Evolutionary conservation across 2,329 filamentous ascomycete genomes (phyloP).

Genomic region (Colletotrichum destructivum): DNA sequence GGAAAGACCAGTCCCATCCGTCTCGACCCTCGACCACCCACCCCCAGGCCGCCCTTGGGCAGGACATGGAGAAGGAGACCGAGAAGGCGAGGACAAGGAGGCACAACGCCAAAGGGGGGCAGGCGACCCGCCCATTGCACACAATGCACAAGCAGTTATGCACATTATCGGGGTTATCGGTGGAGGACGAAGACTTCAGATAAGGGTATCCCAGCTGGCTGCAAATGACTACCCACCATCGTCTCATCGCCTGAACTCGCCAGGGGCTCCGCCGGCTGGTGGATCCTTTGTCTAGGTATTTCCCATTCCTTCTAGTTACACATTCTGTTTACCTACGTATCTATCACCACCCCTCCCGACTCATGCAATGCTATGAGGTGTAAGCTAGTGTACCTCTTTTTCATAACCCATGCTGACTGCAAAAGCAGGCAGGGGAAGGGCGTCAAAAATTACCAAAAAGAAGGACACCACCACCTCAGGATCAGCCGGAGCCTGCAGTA

Average conservation of each 20-base stretch:
- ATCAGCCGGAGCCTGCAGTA: not conserved
- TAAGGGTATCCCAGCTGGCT: conserved; percentile 36
- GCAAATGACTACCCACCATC: conserved; percentile 3
- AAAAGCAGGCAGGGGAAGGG: not conserved
- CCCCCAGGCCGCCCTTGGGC: conserved; percentile 24
- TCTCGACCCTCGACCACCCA: conserved; percentile 18
- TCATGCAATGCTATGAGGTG: conserved; percentile 39
- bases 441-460: not conserved
- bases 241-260: conserved; percentile 21
- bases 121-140: not conserved
- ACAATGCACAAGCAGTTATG: conserved; percentile 21
- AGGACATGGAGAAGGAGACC: conserved; percentile 22
- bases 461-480: not conserved
- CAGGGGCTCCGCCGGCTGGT: conserved; percentile 5
- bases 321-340: too few relatives aligned
- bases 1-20: conserved; percentile 16
- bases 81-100: conserved; percentile 24
- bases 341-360: not conserved
- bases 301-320: too few relatives aligned
- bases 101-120: conserved; percentile 28
- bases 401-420: conserved; percentile 10
- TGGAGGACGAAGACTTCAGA: not conserved
- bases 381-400: conserved; percentile 17
- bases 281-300: not conserved
- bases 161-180: not conserved